Percentiles rank a stretch among this genome's conserved stretches.
Evolutionary conservation across 257 asterid species (phyloP).

Genomic region (Marsdenia floribunda): DNA sequence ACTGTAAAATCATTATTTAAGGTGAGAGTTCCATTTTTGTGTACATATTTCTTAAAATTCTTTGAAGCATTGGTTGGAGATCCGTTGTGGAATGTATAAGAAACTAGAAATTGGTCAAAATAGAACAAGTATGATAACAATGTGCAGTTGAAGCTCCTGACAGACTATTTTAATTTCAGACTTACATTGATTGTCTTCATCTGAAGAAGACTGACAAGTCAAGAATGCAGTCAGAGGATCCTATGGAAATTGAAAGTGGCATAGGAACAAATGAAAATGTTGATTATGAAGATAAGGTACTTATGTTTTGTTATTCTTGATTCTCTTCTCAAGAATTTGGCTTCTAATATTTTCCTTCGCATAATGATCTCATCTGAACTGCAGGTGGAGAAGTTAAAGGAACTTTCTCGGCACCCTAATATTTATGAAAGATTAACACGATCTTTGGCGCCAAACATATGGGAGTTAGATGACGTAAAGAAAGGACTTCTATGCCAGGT

Average conservation of each 20-base stretch:
- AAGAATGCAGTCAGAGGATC: conserved; percentile 73
- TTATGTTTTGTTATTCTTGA: conserved; percentile 9
- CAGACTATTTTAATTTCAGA: conserved; percentile 45
- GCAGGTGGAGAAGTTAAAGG: conserved; percentile 73
- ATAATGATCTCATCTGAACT: conserved; percentile 18
- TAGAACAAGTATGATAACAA: conserved; percentile 2
- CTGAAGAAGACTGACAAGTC: conserved; percentile 80
- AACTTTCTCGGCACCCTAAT: conserved; percentile 79
- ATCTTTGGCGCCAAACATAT: conserved; percentile 97
- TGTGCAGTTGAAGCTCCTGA: conserved; percentile 10
- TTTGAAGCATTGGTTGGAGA: background rate
- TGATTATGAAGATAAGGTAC: conserved; percentile 53
- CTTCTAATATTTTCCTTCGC: conserved; percentile 7
- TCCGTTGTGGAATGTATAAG: background rate
- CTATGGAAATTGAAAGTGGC: conserved; percentile 62
- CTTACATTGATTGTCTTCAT: conserved; percentile 94
- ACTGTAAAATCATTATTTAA: conserved; percentile 89
- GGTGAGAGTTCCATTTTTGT: conserved; percentile 36
- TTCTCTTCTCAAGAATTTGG: conserved; percentile 6
- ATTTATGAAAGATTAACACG: conserved; percentile 81
- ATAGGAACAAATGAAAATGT: conserved; percentile 31
- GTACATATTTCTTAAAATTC: conserved; percentile 2
- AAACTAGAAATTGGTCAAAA: background rate
- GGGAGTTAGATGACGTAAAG: conserved; percentile 99
- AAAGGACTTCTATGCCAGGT: conserved; percentile 99